phyloP scores from a whole-genome alignment of 768 basidiomycete genomes.

The Lactifluus volemus region DNA sequence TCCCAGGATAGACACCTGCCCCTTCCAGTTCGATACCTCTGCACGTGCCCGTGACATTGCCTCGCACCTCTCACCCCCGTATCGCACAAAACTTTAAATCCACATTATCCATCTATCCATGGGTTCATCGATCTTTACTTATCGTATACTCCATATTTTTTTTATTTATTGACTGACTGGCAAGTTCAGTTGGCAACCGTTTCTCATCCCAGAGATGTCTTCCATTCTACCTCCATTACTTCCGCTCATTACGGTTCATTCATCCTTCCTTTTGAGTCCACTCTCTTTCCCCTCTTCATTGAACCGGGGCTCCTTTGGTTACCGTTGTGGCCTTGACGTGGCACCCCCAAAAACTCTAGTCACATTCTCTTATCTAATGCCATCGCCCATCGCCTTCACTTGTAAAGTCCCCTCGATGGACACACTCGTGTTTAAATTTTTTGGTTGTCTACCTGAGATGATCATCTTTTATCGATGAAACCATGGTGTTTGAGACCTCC shows the following conservation, averaged over 20 bases:
- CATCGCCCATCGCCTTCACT: not conserved
- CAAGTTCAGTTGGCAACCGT: not conserved
- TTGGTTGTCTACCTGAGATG: not conserved
- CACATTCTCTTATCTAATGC: not conserved
- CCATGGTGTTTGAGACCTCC: not conserved
- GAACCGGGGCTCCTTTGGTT: not conserved
- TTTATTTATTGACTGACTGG: not conserved
- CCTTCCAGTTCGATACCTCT: no score
- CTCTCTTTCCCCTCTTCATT: not conserved
- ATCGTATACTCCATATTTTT: not conserved
- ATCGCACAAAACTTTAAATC: not conserved
- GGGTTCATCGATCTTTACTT: slow-evolving; percentile 3
- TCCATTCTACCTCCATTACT: slow-evolving; percentile 1
- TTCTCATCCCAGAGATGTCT: not conserved
- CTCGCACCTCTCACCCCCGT: not conserved
- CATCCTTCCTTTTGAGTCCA: not conserved
- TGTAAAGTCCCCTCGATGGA: not conserved
- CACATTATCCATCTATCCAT: not conserved
- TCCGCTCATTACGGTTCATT: slow-evolving; percentile 4
- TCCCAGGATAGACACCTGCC: slow-evolving; percentile 2
- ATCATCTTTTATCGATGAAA: slow-evolving; percentile 10
- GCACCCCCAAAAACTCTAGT: not conserved
- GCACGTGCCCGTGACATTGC: not conserved
- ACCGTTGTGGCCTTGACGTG: not conserved
- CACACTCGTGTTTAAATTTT: not conserved